Conservation (phyloP, 306 rosid species). For the Gastrolobium bilobum region DNA sequence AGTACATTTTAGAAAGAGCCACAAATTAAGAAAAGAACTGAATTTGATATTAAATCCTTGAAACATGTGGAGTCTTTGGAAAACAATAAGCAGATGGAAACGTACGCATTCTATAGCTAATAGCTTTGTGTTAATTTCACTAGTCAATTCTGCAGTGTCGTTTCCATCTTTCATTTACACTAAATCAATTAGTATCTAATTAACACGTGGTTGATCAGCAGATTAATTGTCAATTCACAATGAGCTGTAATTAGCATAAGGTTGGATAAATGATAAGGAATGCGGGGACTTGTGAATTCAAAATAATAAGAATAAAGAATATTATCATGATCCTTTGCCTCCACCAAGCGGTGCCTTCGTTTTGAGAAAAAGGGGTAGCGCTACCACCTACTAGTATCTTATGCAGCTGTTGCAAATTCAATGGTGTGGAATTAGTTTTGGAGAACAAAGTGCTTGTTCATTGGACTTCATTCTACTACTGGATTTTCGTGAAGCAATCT, state of each 20-base stretch:
- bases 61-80: conserved; percentile 36
- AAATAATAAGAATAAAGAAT: conserved; percentile 45
- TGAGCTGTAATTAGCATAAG: conserved; percentile 45
- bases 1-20: neutral
- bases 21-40: conserved; percentile 30
- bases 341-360: conserved; percentile 44
- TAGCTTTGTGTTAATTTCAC: conserved; percentile 42
- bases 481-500: conserved; percentile 68
- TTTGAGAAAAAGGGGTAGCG: conserved; percentile 4
- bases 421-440: conserved; percentile 36
- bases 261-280: conserved; percentile 24
- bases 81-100: conserved; percentile 37
- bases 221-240: conserved; percentile 37
- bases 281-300: conserved; percentile 33
- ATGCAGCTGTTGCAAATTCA: conserved; percentile 36
- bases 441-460: conserved; percentile 61
- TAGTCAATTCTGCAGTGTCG: conserved; percentile 36
- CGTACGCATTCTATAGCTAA: conserved; percentile 23
- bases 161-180: conserved; percentile 37
- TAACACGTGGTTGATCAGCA: conserved; percentile 5
- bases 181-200: neutral
- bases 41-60: conserved; percentile 31
- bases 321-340: conserved; percentile 46
- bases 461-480: conserved; percentile 52
- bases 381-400: conserved; percentile 4